These are phyloP conservation scores for Wickerhamiella pararugosa DNA, from an alignment of 1,139 yeast species.

Conservation along the genomic window DNA sequence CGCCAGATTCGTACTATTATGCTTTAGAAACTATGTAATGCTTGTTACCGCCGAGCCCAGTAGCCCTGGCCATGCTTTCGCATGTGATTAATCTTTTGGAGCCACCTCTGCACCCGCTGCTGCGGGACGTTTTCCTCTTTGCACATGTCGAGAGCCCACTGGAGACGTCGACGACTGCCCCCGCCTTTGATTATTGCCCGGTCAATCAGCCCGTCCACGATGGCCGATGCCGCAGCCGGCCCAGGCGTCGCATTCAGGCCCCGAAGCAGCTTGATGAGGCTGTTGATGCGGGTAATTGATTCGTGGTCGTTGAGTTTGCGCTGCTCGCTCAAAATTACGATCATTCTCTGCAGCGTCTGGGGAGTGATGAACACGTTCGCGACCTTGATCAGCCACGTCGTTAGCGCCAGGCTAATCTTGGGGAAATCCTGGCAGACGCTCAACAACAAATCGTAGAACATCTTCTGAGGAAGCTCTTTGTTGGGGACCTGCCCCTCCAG, in stretches of 20 bases:
- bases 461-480: conserved; percentile 8
- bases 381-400: conserved; percentile 11
- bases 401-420: conserved; percentile 8
- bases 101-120: conserved; percentile 13
- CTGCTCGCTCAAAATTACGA: conserved; percentile 10
- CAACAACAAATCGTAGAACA: conserved; percentile 11
- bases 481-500: conserved; percentile 9
- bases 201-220: conserved; percentile 14
- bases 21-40: too few species aligned
- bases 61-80: conserved; percentile 12
- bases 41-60: conserved; percentile 10
- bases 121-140: conserved; percentile 11
- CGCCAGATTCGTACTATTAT: too few species aligned
- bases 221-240: conserved; percentile 11
- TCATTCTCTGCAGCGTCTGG: conserved; percentile 11
- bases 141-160: conserved; percentile 17
- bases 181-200: conserved; percentile 12
- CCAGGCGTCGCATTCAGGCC: conserved; percentile 6
- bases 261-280: conserved; percentile 7
- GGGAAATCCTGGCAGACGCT: conserved; percentile 13
- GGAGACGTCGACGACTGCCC: conserved; percentile 16
- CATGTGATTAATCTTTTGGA: conserved; percentile 12
- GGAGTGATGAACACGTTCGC: conserved; percentile 9
- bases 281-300: conserved; percentile 13
- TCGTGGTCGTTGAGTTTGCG: conserved; percentile 13